Base-by-base conservation (phyloP, 2,329 filamentous ascomycete genomes). In the Periconia sp. region DNA sequence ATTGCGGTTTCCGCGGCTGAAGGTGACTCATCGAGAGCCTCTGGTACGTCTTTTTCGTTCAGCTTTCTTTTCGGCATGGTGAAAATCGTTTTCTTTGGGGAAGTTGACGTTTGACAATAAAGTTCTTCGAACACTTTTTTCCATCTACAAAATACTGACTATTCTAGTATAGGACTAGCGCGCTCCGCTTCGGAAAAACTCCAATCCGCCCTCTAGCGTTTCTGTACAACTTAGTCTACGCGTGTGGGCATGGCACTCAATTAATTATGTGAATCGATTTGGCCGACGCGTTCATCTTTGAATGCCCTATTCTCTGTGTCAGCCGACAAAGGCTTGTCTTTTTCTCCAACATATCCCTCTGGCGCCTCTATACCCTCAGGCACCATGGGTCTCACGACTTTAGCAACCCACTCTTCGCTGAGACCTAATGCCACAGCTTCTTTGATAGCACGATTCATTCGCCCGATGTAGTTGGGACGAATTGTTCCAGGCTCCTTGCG, bases 1-100 rank as follows among this genome's bases (percentile, higher is more conserved):
- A 33, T 30, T 50, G 46, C 57, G 20, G 57, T 49, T 50, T 55
- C 51, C 30, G 61, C 55, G 27, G 50, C 37, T n/a, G 47, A 54
- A 9, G 63, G 60, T 10, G 65, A 64, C 10, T 37, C 33, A 41
- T 61, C 60, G 14, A 54, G 27, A 20, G 53, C 68, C 59, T 79
- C 76, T 2, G 79, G 78, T 1, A 77, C 72, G 51, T 79, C 75
- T 42, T 76, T 62, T n/a, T 76, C 74, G 60, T 81, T 79, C 55
- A 81, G 65, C 65, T 81, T 81, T 57, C 79, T 77, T 64, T 81
- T 81, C 69, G 54, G 40, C 54, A 56, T 56, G n/a, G 46, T 45
- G 45, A 18, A 8, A 27, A 27, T 20, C 20, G 42, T 27, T 37
- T 13, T 17, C 15, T 19, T 41, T 17, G n/a, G 9, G 41, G 31